Conservation (phyloP, 1,284 basidiomycete genomes). For the Malassezia nana region DNA sequence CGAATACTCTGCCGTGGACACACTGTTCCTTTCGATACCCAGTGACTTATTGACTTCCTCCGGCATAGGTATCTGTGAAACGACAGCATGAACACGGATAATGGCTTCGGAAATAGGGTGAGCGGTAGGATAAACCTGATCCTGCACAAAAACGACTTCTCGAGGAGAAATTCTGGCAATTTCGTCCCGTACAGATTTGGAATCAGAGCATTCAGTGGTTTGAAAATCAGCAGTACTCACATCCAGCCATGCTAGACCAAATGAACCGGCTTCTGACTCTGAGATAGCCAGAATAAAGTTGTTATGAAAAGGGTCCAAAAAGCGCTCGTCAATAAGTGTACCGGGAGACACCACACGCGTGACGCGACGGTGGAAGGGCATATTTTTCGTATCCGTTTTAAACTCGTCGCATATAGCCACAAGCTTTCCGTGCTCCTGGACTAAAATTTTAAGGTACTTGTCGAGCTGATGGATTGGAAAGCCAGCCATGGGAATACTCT, state of each 20-base stretch:
- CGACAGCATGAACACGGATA: background rate
- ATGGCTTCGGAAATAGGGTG: conserved; percentile 19
- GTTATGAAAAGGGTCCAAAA: conserved; percentile 40
- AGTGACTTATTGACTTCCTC: background rate
- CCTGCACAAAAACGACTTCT: conserved; percentile 32
- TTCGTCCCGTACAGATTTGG: conserved; percentile 32
- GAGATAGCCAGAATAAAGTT: conserved; percentile 37
- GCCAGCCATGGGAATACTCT: conserved; percentile 41
- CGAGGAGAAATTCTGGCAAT: conserved; percentile 33
- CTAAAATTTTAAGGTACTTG: conserved; percentile 44
- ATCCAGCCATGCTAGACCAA: conserved; percentile 44
- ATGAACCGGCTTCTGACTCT: conserved; percentile 4
- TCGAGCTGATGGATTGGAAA: conserved; percentile 43
- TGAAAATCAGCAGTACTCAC: conserved; percentile 44
- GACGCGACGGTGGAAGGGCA: conserved; percentile 23
- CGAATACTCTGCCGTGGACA: conserved; percentile 14
- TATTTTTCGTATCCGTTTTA: conserved; percentile 21
- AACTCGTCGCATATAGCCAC: conserved; percentile 46
- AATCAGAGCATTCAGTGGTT: conserved; percentile 27
- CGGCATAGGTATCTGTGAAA: background rate
- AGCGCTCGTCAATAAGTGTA: conserved; percentile 44
- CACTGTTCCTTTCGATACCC: background rate
- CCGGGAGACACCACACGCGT: conserved; percentile 39
- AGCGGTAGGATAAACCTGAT: background rate
- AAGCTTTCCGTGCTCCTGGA: conserved; percentile 34